These are phyloP conservation scores for Pseudotsuga menziesii DNA, from an alignment of 75 land plant genomes.

Conservation along the genomic window DNA sequence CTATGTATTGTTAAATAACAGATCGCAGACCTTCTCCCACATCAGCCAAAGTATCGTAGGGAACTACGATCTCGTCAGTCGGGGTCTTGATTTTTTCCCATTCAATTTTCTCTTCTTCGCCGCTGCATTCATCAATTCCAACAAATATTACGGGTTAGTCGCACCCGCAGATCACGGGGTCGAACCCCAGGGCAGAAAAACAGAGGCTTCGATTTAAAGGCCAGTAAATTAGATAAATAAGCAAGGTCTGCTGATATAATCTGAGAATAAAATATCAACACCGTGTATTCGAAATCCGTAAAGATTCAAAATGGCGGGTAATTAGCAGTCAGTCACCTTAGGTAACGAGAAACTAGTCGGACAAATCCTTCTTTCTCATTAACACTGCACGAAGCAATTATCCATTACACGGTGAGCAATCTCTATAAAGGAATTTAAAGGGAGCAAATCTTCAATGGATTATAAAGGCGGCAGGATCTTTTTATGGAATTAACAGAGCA, in stretches of 20 bases:
- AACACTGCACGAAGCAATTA: slow-evolving; percentile 47
- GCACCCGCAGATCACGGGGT: not conserved
- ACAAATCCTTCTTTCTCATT: slow-evolving; percentile 95
- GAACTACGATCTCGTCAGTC: slow-evolving; percentile 91
- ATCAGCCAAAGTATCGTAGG: slow-evolving; percentile 67
- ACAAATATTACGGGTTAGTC: not conserved
- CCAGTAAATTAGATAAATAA: not conserved
- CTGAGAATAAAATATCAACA: not conserved
- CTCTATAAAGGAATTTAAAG: too few relatives aligned
- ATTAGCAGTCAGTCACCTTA: slow-evolving; percentile 46
- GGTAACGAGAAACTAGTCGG: slow-evolving; percentile 81
- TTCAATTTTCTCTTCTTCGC: slow-evolving; percentile 71
- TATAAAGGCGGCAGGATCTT: not conserved
- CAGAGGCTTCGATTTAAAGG: too few relatives aligned
- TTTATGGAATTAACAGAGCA: too few relatives aligned
- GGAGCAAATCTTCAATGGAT: not conserved
- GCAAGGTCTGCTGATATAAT: not conserved
- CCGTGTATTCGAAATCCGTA: not conserved
- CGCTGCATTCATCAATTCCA: slow-evolving; percentile 37
- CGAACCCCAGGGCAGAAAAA: not conserved
- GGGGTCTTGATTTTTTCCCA: slow-evolving; percentile 98
- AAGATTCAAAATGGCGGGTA: not conserved
- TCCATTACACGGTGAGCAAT: not conserved
- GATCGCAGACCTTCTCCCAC: slow-evolving; percentile 59
- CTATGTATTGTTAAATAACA: not conserved